Evolutionary conservation across 2,329 filamentous ascomycete genomes (phyloP).

Genomic region (Cytospora paraplurivora): DNA sequence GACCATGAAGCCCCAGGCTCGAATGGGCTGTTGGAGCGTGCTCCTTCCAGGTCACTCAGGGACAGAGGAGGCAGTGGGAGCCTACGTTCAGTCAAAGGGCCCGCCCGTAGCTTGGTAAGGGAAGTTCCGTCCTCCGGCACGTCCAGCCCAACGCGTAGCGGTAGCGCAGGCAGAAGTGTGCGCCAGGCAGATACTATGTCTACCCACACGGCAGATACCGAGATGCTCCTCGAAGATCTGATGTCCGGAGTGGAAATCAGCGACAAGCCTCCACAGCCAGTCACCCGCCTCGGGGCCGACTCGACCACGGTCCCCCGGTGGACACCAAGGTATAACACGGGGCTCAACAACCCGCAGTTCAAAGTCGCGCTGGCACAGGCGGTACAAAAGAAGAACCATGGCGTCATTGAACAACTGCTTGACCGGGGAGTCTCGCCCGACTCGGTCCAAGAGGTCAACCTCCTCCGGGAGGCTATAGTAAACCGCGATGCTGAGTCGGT

Average conservation of each 20-base stretch:
- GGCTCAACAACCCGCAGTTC: slow-evolving; percentile 47
- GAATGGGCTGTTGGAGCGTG: slow-evolving; percentile 10
- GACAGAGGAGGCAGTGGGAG: slow-evolving; percentile 30
- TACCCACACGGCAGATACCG: slow-evolving; percentile 37
- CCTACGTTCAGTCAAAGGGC: slow-evolving; percentile 28
- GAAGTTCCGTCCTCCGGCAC: slow-evolving; percentile 24
- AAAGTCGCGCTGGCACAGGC: slow-evolving; percentile 54
- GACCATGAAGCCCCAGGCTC: slow-evolving; percentile 1
- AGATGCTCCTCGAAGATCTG: slow-evolving; percentile 40
- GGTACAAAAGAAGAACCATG: slow-evolving; percentile 59
- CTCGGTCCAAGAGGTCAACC: slow-evolving; percentile 47
- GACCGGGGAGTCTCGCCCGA: slow-evolving; percentile 59
- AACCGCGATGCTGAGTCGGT: slow-evolving; percentile 55
- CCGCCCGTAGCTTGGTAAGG: slow-evolving; percentile 19
- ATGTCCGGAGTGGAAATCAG: slow-evolving; percentile 44
- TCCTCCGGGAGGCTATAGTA: slow-evolving; percentile 56
- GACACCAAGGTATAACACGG: slow-evolving; percentile 49
- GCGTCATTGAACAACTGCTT: slow-evolving; percentile 58
- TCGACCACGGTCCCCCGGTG: slow-evolving; percentile 54
- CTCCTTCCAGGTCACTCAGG: slow-evolving; percentile 34
- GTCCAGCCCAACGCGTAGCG: slow-evolving; percentile 24
- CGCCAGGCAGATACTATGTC: slow-evolving; percentile 35
- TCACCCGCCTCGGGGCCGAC: slow-evolving; percentile 54
- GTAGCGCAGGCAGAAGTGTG: slow-evolving; percentile 20
- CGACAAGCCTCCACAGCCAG: slow-evolving; percentile 40